Evolutionary conservation across 1,284 basidiomycete genomes (phyloP).

Genomic region (Sporisorium exsertum): DNA sequence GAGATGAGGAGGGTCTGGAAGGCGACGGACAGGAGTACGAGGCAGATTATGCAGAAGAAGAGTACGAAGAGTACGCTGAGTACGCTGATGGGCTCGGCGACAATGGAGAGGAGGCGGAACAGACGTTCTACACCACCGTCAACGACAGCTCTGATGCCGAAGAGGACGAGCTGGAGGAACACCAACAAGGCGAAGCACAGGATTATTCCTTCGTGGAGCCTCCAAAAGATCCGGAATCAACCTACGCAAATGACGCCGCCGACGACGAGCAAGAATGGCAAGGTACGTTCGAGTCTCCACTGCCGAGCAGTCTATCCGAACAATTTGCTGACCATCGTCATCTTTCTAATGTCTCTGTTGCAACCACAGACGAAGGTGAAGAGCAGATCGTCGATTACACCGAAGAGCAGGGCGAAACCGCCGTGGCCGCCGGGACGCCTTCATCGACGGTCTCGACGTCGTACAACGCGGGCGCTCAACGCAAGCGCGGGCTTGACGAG

Average conservation of each 20-base stretch:
- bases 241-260: slow-evolving; percentile 11
- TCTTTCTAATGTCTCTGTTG: too few relatives aligned
- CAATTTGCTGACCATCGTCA: slow-evolving; percentile 1
- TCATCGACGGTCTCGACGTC: slow-evolving; percentile 10
- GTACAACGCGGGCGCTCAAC: slow-evolving; percentile 13
- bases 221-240: slow-evolving; percentile 11
- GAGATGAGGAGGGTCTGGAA: slow-evolving; percentile 14
- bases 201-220: slow-evolving; percentile 8
- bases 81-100: slow-evolving; percentile 16
- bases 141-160: slow-evolving; percentile 27
- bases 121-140: slow-evolving; percentile 41
- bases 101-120: slow-evolving; percentile 25
- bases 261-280: slow-evolving; percentile 22
- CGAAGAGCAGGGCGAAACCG: slow-evolving; percentile 25
- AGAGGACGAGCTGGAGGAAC: slow-evolving; percentile 41
- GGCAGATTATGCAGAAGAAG: slow-evolving; percentile 19
- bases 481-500: slow-evolving; percentile 33
- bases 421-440: not conserved
- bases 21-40: slow-evolving; percentile 1
- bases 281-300: slow-evolving; percentile 10
- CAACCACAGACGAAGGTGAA: slow-evolving; percentile 18
- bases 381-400: slow-evolving; percentile 54
- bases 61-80: slow-evolving; percentile 13
- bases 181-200: slow-evolving; percentile 8
- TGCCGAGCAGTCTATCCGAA: not conserved